These are phyloP conservation scores for Euphorbia schlechtendalii DNA, from an alignment of 441 rosid species.

Conservation along the genomic window DNA sequence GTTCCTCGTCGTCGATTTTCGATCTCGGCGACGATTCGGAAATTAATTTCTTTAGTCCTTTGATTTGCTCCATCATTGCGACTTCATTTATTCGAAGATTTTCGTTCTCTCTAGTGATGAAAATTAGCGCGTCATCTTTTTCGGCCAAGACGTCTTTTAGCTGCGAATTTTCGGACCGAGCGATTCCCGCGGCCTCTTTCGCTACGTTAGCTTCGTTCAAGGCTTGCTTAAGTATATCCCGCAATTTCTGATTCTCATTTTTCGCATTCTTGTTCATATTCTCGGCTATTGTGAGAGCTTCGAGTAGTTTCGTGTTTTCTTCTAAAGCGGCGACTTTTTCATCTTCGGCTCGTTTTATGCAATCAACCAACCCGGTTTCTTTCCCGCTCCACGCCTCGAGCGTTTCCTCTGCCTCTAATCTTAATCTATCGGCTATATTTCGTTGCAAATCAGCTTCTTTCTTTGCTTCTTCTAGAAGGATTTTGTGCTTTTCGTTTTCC, in stretches of 20 bases:
- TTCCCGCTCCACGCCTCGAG: slow-evolving; percentile 69
- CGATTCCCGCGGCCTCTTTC: slow-evolving; percentile 76
- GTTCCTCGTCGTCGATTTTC: slow-evolving; percentile 27
- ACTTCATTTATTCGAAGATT: slow-evolving; percentile 51
- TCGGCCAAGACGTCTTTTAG: slow-evolving; percentile 57
- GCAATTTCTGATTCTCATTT: slow-evolving; percentile 57
- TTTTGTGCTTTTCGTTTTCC: slow-evolving; percentile 34
- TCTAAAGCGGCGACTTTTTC: slow-evolving; percentile 44
- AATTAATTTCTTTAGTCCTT: slow-evolving; percentile 47
- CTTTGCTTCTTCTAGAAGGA: slow-evolving; percentile 33
- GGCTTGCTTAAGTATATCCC: slow-evolving; percentile 85
- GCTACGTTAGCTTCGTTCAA: slow-evolving; percentile 77
- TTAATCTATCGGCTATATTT: slow-evolving; percentile 59
- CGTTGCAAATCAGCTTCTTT: slow-evolving; percentile 47
- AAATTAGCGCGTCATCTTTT: slow-evolving; percentile 57
- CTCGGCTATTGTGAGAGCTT: slow-evolving; percentile 38
- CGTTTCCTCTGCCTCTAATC: slow-evolving; percentile 76
- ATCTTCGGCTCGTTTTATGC: slow-evolving; percentile 64
- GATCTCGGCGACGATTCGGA: slow-evolving; percentile 28
- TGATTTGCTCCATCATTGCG: slow-evolving; percentile 46
- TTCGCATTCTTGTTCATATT: slow-evolving; percentile 32
- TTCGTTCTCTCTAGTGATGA: slow-evolving; percentile 55
- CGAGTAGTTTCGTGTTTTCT: slow-evolving; percentile 42
- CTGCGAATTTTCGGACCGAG: slow-evolving; percentile 60
- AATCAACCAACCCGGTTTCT: slow-evolving; percentile 61